Conservation (phyloP, 2,329 filamentous ascomycete genomes). For the Microdochium nivale region DNA sequence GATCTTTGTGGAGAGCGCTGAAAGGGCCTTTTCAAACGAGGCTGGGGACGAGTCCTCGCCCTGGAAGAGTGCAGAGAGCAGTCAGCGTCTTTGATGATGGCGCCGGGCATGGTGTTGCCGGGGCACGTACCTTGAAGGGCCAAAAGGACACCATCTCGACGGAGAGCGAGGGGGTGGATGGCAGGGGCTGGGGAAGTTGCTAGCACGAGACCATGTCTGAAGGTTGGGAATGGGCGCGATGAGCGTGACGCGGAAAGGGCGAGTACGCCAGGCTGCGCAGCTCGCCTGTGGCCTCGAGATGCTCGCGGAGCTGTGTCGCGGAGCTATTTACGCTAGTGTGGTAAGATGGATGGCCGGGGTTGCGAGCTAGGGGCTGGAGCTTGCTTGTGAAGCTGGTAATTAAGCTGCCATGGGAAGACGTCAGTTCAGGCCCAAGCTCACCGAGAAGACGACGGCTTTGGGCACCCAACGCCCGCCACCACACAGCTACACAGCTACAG, state of each 20-base stretch:
- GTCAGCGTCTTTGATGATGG: background rate
- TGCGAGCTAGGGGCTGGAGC: too few relatives aligned
- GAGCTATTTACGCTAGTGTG: too few relatives aligned
- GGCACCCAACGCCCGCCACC: too few relatives aligned
- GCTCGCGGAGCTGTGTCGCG: too few relatives aligned
- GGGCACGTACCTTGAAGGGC: slow-evolving; percentile 64
- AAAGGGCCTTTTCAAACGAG: slow-evolving; percentile 86
- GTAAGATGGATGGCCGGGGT: too few relatives aligned
- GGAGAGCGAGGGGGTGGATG: slow-evolving; percentile 7
- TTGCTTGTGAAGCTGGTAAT: too few relatives aligned
- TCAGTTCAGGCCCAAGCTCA: too few relatives aligned
- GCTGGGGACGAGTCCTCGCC: slow-evolving; percentile 74
- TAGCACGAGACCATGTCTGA: slow-evolving; percentile 12
- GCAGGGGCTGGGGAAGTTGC: background rate
- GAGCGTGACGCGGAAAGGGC: background rate
- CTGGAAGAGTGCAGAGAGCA: slow-evolving; percentile 33
- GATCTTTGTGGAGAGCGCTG: slow-evolving; percentile 76
- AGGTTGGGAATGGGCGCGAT: background rate
- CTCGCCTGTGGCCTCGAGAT: background rate
- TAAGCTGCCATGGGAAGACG: too few relatives aligned
- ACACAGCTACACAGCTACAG: too few relatives aligned
- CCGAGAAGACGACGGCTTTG: too few relatives aligned
- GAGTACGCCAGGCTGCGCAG: background rate
- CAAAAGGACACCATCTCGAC: slow-evolving; percentile 69
- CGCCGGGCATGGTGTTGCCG: slow-evolving; percentile 4